phyloP scores from a whole-genome alignment of 140 eudicot species.

The Anethum foeniculum region DNA sequence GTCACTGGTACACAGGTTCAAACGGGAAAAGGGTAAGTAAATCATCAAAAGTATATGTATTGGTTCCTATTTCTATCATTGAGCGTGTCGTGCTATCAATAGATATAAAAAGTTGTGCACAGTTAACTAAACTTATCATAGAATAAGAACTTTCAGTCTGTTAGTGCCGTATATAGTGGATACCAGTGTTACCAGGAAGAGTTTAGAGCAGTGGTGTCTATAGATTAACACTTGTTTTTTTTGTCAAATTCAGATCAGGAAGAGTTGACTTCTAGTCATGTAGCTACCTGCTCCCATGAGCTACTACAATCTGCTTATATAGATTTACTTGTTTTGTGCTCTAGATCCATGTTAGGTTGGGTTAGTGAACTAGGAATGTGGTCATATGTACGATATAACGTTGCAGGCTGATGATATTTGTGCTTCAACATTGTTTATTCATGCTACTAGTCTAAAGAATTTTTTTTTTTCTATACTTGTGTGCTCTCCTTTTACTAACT shows the following conservation, averaged over 20 bases:
- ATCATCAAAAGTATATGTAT: not conserved
- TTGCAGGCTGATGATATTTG: not conserved
- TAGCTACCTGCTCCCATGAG: not conserved
- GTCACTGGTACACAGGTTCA: conserved; percentile 63
- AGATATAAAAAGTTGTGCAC: not conserved
- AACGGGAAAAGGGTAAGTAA: conserved; percentile 76
- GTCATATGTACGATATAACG: not conserved
- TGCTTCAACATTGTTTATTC: not conserved
- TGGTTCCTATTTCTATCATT: not conserved
- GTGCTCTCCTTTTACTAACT: not conserved
- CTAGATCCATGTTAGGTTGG: not conserved
- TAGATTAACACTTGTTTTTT: not conserved
- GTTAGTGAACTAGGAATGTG: not conserved
- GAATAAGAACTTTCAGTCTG: not conserved
- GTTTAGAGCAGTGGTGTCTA: not conserved
- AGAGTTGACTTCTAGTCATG: not conserved
- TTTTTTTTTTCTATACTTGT: not conserved
- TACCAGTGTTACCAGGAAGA: not conserved
- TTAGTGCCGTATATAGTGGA: not conserved
- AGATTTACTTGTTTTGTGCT: not conserved
- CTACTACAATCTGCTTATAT: not conserved
- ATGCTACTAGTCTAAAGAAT: not conserved
- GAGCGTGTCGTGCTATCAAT: not conserved
- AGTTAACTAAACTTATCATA: not conserved
- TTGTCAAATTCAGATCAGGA: not conserved